These are phyloP conservation scores for Acanthamoeba royreba DNA, from an alignment of 208 protist genomes.

Conservation along the genomic window DNA sequence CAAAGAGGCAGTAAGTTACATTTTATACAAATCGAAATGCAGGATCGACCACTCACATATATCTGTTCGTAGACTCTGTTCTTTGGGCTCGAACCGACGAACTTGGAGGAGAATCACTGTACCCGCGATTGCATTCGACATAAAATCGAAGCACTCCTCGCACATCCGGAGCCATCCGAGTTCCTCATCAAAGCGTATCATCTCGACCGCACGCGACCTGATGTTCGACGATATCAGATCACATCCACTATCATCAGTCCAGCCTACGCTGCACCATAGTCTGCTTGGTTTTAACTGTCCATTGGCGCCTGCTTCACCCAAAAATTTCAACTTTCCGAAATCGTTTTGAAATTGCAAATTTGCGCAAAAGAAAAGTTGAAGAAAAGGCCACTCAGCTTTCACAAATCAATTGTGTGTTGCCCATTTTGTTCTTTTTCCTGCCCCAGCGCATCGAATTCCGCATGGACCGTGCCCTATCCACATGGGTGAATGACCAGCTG, in stretches of 20 bases:
- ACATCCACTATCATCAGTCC: not conserved
- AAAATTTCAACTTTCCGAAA: too few relatives aligned
- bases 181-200: not conserved
- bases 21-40: not conserved
- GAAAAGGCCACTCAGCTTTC: too few relatives aligned
- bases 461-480: not conserved
- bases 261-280: too few relatives aligned
- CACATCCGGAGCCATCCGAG: not conserved
- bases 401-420: too few relatives aligned
- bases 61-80: not conserved
- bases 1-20: not conserved
- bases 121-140: not conserved
- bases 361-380: too few relatives aligned
- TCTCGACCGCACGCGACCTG: not conserved
- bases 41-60: not conserved
- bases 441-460: too few relatives aligned
- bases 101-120: not conserved
- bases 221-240: not conserved
- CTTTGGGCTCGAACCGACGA: not conserved
- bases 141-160: not conserved
- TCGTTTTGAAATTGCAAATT: too few relatives aligned
- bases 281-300: too few relatives aligned
- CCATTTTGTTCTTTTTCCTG: too few relatives aligned
- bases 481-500: slow-evolving; percentile 62
- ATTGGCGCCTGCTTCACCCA: too few relatives aligned